phyloP scores from a whole-genome alignment of 2,329 filamentous ascomycete genomes.

The Diaporthe ampelina region DNA sequence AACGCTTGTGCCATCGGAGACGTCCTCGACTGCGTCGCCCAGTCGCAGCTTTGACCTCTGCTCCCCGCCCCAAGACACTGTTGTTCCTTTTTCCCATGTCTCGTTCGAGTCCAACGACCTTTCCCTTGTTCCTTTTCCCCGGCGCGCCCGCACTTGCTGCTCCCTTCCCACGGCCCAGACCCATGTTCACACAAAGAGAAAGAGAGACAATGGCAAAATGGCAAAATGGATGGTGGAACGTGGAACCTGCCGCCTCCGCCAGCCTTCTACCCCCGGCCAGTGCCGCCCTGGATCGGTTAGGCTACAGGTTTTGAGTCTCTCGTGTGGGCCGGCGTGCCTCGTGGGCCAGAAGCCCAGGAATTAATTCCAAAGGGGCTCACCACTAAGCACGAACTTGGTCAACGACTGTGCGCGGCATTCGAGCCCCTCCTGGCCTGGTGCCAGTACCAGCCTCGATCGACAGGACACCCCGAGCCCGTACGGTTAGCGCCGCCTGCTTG shows the following conservation, averaged over 20 bases:
- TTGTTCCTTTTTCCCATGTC: constrained; percentile 26
- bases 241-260: not conserved
- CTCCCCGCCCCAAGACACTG: constrained; percentile 17
- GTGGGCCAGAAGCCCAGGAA: not conserved
- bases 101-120: not conserved
- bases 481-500: constrained; percentile 37
- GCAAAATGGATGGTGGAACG: not conserved
- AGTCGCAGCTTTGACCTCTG: constrained; percentile 31
- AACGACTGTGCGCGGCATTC: constrained; percentile 25
- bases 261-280: not conserved
- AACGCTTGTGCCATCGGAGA: constrained; percentile 11
- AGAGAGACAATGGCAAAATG: constrained; percentile 14
- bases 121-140: constrained; percentile 1
- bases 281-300: not conserved
- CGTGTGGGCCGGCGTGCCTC: constrained; percentile 1
- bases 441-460: not conserved
- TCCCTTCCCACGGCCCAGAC: constrained; percentile 19
- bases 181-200: not conserved
- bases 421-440: constrained; percentile 23
- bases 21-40: constrained; percentile 19
- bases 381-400: constrained; percentile 6
- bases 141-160: not conserved
- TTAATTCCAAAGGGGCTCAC: constrained; percentile 23
- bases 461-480: constrained; percentile 12
- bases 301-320: not conserved